Conservation (phyloP, 2,329 filamentous ascomycete species). For the Exophiala calicioides region DNA sequence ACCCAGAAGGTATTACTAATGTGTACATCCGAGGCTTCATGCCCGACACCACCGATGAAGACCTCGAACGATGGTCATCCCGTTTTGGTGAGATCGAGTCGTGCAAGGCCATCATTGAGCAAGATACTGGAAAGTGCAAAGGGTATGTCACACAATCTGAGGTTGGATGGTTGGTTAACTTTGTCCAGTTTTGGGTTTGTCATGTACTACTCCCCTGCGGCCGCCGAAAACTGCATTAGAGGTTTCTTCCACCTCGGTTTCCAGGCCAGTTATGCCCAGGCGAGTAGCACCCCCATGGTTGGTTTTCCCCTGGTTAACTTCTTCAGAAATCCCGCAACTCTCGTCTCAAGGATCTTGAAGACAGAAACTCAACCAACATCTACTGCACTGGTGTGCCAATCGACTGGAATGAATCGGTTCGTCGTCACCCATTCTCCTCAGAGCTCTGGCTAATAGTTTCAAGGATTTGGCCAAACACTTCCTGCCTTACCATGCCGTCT, state of each 20-base stretch:
- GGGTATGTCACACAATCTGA: constrained; percentile 61
- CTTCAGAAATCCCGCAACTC: constrained; percentile 92
- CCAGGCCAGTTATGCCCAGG: constrained; percentile 94
- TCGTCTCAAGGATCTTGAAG: constrained; percentile 92
- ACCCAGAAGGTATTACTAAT: constrained; percentile 92
- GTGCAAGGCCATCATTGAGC: constrained; percentile 98
- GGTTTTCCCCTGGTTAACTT: constrained; percentile 35
- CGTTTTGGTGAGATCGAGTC: constrained; percentile 94
- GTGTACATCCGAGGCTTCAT: constrained; percentile 97
- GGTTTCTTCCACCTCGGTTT: constrained; percentile 94
- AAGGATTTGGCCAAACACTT: constrained; percentile 69
- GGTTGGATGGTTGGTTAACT: constrained; percentile 9
- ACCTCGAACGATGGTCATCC: constrained; percentile 76
- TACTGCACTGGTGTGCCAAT: constrained; percentile 98
- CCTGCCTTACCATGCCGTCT: constrained; percentile 67
- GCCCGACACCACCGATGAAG: constrained; percentile 90
- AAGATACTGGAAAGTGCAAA: constrained; percentile 90
- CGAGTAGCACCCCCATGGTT: constrained; percentile 49
- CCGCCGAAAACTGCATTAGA: constrained; percentile 94
- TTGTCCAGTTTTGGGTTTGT: constrained; percentile 85
- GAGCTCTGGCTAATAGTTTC: constrained; percentile 43
- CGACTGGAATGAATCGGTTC: constrained; percentile 83
- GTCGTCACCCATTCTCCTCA: constrained; percentile 33
- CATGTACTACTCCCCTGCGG: constrained; percentile 82
- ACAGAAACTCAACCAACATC: constrained; percentile 86